phyloP scores from a whole-genome alignment of 2,329 filamentous ascomycete genomes.

The Zasmidium angulare region DNA sequence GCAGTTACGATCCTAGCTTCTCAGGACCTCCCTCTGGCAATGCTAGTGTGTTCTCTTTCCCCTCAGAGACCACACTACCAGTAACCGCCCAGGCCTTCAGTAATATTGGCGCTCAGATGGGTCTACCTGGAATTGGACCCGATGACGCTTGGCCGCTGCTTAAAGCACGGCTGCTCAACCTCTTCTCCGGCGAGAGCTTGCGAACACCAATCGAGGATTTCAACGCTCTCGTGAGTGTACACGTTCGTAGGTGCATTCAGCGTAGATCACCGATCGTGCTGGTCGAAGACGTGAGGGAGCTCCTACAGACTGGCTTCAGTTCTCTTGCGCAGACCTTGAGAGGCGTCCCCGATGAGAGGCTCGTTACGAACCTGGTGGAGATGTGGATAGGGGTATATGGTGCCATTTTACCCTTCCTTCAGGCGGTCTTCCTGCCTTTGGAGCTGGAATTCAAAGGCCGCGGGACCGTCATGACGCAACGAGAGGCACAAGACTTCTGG shows the following conservation, averaged over 20 bases:
- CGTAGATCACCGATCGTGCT: conserved; percentile 69
- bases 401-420: conserved; percentile 85
- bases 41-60: conserved; percentile 34
- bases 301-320: conserved; percentile 77
- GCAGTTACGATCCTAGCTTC: conserved; percentile 25
- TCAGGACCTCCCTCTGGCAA: conserved; percentile 29
- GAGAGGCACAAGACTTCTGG: conserved; percentile 90
- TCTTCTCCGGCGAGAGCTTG: conserved; percentile 80
- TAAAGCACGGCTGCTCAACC: conserved; percentile 70
- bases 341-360: conserved; percentile 75
- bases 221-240: conserved; percentile 74
- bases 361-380: conserved; percentile 88
- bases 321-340: conserved; percentile 82
- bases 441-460: conserved; percentile 90
- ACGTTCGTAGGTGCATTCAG: conserved; percentile 76
- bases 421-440: conserved; percentile 89
- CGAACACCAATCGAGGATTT: conserved; percentile 80
- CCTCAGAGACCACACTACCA: conserved; percentile 32
- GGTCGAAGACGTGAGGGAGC: conserved; percentile 73
- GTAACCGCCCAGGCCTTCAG: conserved; percentile 42
- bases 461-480: conserved; percentile 72
- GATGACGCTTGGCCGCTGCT: conserved; percentile 84
- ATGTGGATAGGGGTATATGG: conserved; percentile 94
- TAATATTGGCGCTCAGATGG: conserved; percentile 48
- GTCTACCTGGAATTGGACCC: conserved; percentile 48